Percentiles rank a stretch among this genome's conserved stretches.
Conservation (phyloP, 208 protist species). For the Leishmania tarentolae region DNA sequence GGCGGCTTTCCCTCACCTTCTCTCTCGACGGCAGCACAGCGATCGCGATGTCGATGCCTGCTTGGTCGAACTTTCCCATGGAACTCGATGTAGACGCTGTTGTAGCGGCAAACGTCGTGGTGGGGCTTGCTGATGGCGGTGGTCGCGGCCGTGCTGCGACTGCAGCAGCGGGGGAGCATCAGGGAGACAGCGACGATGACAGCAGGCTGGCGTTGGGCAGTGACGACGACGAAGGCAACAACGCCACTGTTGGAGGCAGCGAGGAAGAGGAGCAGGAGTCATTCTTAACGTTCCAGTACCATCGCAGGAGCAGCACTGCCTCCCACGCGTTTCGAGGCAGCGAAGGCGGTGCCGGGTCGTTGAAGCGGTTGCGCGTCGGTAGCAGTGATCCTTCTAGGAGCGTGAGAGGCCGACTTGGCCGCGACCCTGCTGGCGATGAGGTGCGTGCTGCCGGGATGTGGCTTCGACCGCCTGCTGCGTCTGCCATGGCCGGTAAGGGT, state of each 20-base stretch:
- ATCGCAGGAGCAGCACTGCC: constrained; percentile 3
- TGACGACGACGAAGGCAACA: not conserved
- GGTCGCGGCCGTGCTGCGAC: not conserved
- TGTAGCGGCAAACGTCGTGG: constrained; percentile 2
- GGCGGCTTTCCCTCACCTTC: constrained; percentile 18
- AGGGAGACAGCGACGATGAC: not conserved
- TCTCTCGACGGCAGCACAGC: constrained; percentile 7
- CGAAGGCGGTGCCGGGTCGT: not conserved
- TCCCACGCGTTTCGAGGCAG: not conserved
- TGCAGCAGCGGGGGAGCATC: not conserved
- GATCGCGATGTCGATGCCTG: constrained; percentile 13
- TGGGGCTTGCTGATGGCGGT: not conserved
- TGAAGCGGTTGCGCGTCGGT: constrained; percentile 1
- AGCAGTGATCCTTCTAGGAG: not conserved
- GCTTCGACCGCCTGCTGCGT: constrained; percentile 20
- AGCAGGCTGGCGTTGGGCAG: not conserved
- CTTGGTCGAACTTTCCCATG: constrained; percentile 24
- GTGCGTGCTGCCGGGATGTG: constrained; percentile 12
- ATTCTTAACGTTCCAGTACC: constrained; percentile 33
- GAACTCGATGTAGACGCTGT: constrained; percentile 11
- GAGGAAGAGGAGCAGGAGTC: constrained; percentile 12
- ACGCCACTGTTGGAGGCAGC: not conserved
- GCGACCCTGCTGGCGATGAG: not conserved
- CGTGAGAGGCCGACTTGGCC: not conserved
- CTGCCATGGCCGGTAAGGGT: constrained; percentile 5